Base-by-base conservation (phyloP, 192 early-diverging fungal species). In the Gamsiella multidivaricata region DNA sequence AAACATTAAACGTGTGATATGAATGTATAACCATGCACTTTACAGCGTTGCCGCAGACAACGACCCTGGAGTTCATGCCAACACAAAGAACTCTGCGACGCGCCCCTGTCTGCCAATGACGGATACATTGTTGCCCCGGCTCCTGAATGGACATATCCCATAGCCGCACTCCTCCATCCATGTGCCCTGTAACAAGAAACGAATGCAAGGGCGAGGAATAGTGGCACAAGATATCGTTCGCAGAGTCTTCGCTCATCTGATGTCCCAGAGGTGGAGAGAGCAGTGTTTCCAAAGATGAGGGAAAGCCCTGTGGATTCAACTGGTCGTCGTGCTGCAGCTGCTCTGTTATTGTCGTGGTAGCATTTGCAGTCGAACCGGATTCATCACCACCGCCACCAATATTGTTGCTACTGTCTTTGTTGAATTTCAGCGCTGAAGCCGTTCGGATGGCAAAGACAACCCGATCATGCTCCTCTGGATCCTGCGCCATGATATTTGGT, bases 51-150 rank as follows among this genome's bases (percentile, higher is more conserved):
- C 85, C 71, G 55, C 71, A 66, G 26, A 75, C 71, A 34, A 75
- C 71, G 3, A 75, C 79, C 65, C 70, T 69, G 25, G 82, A 80
- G 61, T 84, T 86, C 85, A 86, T 84, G 15, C 73, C 72, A 14
- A 86, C 81, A 25, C 85, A 84, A 0, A 86, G 62, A 1, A 84
- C 85, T 20, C 83, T 47, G 7, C 83, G 79, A 18, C 83, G 74
- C 20, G 80, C 69, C 1, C 73, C 81, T 15, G 82, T 66, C 8
- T 61, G 55, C 85, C 85, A 86, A 28, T 68, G 54, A 9, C 80
- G 59, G 2, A 78, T 74, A n/a, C 71, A 75, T 23, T 81, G 57
- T 15, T 65, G 31, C 9, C 52, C 47, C 14, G 65, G 52, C 1
- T 64, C 52, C 32, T 39, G 37, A 10, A 75, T 54, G 1, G 57